Percentiles rank a stretch among this genome's conserved stretches.
Evolutionary conservation across 495 filamentous ascomycete genomes (phyloP).

Genomic region (Diplogelasinospora grovesii): DNA sequence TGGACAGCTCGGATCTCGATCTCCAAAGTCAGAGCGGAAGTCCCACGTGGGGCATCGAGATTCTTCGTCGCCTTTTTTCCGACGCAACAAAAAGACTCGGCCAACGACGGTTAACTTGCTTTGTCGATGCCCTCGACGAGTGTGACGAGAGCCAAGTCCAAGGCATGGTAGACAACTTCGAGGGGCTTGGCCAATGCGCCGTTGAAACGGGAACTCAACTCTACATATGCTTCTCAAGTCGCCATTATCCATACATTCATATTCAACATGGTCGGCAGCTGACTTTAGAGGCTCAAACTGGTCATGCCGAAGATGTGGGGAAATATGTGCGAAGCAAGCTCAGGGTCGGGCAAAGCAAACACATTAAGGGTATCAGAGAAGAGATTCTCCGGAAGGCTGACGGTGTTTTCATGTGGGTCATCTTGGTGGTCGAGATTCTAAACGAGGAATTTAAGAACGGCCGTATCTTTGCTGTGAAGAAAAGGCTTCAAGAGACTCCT

Average conservation of each 20-base stretch:
- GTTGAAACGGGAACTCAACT: slow-evolving; percentile 6
- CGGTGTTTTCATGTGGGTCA: slow-evolving; percentile 42
- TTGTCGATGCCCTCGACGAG: slow-evolving; percentile 39
- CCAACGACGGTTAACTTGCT: slow-evolving; percentile 14
- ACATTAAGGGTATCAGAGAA: slow-evolving; percentile 13
- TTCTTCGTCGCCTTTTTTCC: too few species aligned
- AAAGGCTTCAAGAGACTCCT: slow-evolving; percentile 25
- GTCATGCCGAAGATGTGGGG: slow-evolving; percentile 13
- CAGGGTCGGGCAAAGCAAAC: slow-evolving; percentile 1
- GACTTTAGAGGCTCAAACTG: slow-evolving; percentile 11
- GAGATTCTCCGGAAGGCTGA: slow-evolving; percentile 31
- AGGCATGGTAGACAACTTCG: slow-evolving; percentile 30
- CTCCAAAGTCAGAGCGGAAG: slow-evolving; percentile 7
- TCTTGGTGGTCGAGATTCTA: slow-evolving; percentile 35
- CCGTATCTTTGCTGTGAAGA: slow-evolving; percentile 6
- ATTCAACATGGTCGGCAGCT: slow-evolving; percentile 24
- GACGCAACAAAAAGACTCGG: slow-evolving; percentile 16
- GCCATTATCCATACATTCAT: slow-evolving; percentile 42
- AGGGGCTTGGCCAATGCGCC: slow-evolving; percentile 19
- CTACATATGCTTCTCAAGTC: slow-evolving; percentile 40
- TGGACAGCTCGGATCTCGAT: slow-evolving; percentile 12
- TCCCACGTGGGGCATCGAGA: slow-evolving; percentile 16
- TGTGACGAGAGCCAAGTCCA: slow-evolving; percentile 25
- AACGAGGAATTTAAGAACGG: slow-evolving; percentile 29
- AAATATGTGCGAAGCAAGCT: slow-evolving; percentile 10